These are phyloP conservation scores for Saccharomyces jurei DNA, from an alignment of 805 yeast genomes.

Conservation along the genomic window DNA sequence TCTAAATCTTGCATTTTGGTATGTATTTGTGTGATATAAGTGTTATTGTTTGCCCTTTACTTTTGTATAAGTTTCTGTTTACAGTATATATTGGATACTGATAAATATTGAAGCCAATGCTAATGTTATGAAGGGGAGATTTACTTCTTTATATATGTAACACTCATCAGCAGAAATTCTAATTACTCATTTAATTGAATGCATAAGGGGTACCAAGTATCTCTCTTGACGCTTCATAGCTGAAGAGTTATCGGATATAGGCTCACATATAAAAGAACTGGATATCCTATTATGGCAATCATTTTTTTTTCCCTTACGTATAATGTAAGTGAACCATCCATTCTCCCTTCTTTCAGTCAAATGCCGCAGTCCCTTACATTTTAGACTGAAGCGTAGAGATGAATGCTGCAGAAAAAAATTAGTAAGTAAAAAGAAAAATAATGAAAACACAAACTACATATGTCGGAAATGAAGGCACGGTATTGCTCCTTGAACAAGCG, in stretches of 20 bases:
- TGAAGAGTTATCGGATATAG: background rate
- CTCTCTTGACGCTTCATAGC: background rate
- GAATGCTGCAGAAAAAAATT: background rate
- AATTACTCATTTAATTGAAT: background rate
- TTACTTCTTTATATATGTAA: background rate
- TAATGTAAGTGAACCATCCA: background rate
- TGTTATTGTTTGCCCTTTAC: background rate
- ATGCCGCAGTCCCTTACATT: background rate
- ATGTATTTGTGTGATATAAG: background rate
- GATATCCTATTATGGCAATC: background rate
- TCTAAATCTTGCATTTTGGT: constrained; percentile 22
- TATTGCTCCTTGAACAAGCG: background rate
- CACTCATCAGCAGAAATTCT: background rate
- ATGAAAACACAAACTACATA: background rate
- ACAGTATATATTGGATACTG: background rate
- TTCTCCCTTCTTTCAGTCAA: background rate
- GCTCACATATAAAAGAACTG: background rate
- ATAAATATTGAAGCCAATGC: background rate
- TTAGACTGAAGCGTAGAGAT: background rate
- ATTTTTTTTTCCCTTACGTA: background rate
- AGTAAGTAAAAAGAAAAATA: background rate
- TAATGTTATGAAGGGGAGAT: background rate
- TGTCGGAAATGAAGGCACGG: background rate
- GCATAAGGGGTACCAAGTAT: background rate
- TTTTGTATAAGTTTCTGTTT: background rate